Base-by-base conservation (phyloP, 352 stramenopile species). In the Pilasporangium apinafurcum region DNA sequence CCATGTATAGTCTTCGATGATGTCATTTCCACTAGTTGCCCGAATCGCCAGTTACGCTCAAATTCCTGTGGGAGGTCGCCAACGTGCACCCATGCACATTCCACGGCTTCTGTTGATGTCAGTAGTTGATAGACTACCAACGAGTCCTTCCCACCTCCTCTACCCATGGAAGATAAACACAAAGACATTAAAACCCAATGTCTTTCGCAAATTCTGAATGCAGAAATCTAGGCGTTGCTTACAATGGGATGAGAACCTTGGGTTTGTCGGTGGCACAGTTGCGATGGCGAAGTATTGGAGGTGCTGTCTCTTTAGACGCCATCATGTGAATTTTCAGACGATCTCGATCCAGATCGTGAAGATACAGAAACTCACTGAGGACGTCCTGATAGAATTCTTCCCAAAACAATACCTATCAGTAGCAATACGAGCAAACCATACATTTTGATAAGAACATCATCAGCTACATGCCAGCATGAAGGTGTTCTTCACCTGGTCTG, bases 331-430 rank as follows among this genome's bases (percentile, higher is more conserved):
- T 63, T n/a, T 68, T 51, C 27, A 68, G 44, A 8, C 59, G 59
- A 42, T 68, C 55, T 33, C 59, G 59, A 31, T 68, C 55, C 40
- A 65, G 20, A 4, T 43, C 44, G 44, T 70, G 48, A 31, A 67
- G 44, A 34, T 61, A 67, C 34, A 70, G 44, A 37, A 58, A 70
- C 44, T 70, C 60, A 28, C 56, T 65, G 34, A 70, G 33, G 21
- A 70, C 60, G 31, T 67, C 53, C 40, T 70, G 60, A 37, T 70
- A 70, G 38, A 67, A 65, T 44, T 67, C 53, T 16, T 65, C 56
- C 60, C 56, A 70, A 32, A 70, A 67, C 12, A 50, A 36, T 30
- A 63, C 53, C 57, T 66, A 32, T 26, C 1, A 48, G 13, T 39
- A 37, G 18, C 7, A 21, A 14, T 27, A 48, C 17, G 16, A 21